Conservation (phyloP, 2,329 filamentous ascomycete genomes). For the Colletotrichum tropicale region DNA sequence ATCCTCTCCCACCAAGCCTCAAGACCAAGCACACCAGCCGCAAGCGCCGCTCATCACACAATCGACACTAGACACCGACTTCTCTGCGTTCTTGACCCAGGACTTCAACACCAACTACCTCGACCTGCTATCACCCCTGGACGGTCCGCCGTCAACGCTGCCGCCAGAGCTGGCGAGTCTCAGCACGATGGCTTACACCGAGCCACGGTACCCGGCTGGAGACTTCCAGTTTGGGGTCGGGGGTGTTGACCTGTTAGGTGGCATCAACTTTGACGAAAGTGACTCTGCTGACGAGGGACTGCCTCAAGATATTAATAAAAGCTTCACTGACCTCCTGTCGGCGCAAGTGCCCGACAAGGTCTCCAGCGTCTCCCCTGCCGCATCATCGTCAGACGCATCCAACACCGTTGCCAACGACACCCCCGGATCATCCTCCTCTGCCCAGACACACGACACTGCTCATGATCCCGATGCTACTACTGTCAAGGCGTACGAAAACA, state of each 20-base stretch:
- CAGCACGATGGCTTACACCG: background rate
- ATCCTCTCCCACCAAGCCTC: background rate
- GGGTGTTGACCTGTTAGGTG: conserved; percentile 32
- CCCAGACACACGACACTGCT: background rate
- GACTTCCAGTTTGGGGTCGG: conserved; percentile 22
- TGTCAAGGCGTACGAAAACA: conserved; percentile 14
- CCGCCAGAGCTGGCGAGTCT: background rate
- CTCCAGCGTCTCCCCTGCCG: background rate
- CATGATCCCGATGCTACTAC: background rate
- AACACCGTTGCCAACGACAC: background rate
- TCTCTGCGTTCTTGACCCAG: conserved; percentile 37
- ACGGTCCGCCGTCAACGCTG: conserved; percentile 4
- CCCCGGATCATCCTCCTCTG: conserved; percentile 1
- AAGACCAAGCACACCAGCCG: background rate
- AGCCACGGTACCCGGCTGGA: conserved; percentile 13
- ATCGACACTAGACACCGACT: conserved; percentile 30
- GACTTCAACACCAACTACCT: conserved; percentile 37
- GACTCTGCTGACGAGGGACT: conserved; percentile 27
- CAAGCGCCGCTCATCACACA: conserved; percentile 12
- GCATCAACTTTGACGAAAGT: conserved; percentile 36
- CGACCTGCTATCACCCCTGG: conserved; percentile 31
- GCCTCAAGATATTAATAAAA: conserved; percentile 30
- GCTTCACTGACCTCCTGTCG: conserved; percentile 5
- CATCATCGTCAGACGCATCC: conserved; percentile 4
- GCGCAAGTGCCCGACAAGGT: conserved; percentile 1